Conservation (phyloP, 345 rosid species). For the Cochlearia excelsa region DNA sequence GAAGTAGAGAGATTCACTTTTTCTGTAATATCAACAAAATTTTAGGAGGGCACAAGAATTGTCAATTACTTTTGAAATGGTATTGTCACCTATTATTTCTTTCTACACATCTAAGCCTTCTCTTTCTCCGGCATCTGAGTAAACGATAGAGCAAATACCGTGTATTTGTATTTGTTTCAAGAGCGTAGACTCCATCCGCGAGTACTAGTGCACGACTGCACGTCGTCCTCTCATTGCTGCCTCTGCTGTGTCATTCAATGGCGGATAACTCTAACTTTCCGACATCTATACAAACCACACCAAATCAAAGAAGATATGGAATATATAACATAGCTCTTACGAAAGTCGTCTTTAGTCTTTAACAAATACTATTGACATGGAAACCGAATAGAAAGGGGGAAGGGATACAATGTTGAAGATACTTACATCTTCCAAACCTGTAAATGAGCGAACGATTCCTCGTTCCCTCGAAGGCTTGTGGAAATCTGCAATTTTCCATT, state of each 20-base stretch:
- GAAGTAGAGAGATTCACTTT: background rate
- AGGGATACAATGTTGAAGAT: background rate
- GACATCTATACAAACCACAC: constrained; percentile 53
- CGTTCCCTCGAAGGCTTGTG: constrained; percentile 78
- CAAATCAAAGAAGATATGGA: constrained; percentile 5
- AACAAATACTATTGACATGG: background rate
- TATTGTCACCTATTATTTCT: constrained; percentile 23
- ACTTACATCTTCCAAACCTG: constrained; percentile 94
- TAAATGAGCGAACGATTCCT: constrained; percentile 79
- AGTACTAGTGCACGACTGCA: constrained; percentile 49
- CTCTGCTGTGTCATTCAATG: constrained; percentile 81
- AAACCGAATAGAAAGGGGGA: background rate
- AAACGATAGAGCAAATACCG: constrained; percentile 14
- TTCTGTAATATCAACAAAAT: constrained; percentile 24
- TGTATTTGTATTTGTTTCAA: constrained; percentile 27
- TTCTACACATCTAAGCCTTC: constrained; percentile 28
- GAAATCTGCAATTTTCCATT: constrained; percentile 84
- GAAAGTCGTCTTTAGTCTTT: background rate
- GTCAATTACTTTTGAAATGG: constrained; percentile 1
- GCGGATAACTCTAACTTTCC: constrained; percentile 96
- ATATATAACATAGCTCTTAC: background rate
- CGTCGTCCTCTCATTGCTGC: constrained; percentile 68
- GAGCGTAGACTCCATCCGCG: constrained; percentile 80
- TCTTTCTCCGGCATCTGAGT: constrained; percentile 12
- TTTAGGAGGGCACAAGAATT: constrained; percentile 12